Base-by-base conservation (phyloP, 1,284 basidiomycete genomes). In the Salmacisia buchloeana region DNA sequence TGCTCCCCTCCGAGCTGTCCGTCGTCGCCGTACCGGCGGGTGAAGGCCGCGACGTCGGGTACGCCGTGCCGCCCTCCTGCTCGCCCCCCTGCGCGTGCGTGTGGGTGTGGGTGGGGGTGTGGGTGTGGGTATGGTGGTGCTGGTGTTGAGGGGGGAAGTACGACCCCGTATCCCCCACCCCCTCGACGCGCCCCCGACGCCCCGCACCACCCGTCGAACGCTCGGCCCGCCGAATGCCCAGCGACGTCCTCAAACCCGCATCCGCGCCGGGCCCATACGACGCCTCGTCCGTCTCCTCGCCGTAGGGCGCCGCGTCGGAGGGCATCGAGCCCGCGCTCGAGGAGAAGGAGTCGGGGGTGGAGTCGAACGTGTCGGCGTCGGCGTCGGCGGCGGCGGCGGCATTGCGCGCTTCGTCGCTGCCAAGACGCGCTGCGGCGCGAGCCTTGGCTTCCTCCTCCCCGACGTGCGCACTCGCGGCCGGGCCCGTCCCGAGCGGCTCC, bases 1-100 rank as follows among this genome's bases (percentile, higher is more conserved):
- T 54, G 27, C 49, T 54, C 12, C 49, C 49, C 49, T 54, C 49
- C 25, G 49, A 54, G 34, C 49, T 54, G 15, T 54, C 49, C 29
- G n/a, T n/a, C n/a, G n/a, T n/a, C n/a, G n/a, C n/a, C n/a, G n/a
- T n/a, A n/a, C n/a, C n/a, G n/a, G n/a, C n/a, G n/a, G n/a, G n/a
- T n/a, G n/a, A n/a, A n/a, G n/a, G n/a, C n/a, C n/a, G n/a, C n/a
- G n/a, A n/a, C n/a, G n/a, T n/a, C n/a, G n/a, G n/a, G n/a, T n/a
- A n/a, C n/a, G n/a, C n/a, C n/a, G n/a, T n/a, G n/a, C n/a, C n/a
- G n/a, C n/a, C n/a, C n/a, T n/a, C n/a, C n/a, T n/a, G n/a, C n/a
- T n/a, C n/a, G n/a, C n/a, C n/a, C n/a, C n/a, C n/a, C n/a, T n/a
- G n/a, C n/a, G n/a, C n/a, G n/a, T n/a, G n/a, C n/a, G n/a, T n/a